Base-by-base conservation (phyloP, 257 asterid species). In the Fraxinus cuspidata region DNA sequence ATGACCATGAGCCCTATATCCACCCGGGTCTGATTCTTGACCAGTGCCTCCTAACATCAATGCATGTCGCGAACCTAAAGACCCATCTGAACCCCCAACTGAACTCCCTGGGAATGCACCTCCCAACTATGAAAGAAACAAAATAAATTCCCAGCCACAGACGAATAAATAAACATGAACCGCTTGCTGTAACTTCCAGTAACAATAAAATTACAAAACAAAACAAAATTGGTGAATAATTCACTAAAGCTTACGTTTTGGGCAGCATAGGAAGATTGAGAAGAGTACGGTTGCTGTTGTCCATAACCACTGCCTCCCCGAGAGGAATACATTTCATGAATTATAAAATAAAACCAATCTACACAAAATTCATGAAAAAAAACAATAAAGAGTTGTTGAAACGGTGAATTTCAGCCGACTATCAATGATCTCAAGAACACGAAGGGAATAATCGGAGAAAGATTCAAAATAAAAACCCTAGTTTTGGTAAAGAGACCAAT, bases 21-120 rank as follows among this genome's bases (percentile, higher is more conserved):
- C 91, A 76, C 92, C 79, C 80, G 77, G 77, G 74, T 89, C 94
- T 13, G 87, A 81, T 70, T 92, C 97, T 72, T 84, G 94, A 11
- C 81, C 79, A 21, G 80, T 80, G 70, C 85, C 85, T 29, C 92
- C 91, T 76, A 89, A 60, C 53, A 88, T 74, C 3, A 83, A 83
- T 5, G 84, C 81, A 70, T 85, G 90, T 23, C 83, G 85, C 16
- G 86, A 83, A 51, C 80, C 82, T 53, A 83, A 83, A 65, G 81
- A 34, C 74, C 90, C 84, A 49, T 87, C 90, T 40, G 83, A 35
- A 56, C 79, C 82, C 63, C 83, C 87, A 8, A 67, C 85, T 32
- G 90, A 78, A 63, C 83, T 83, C 28, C 74, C 85, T 0, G 88
- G 56, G 38, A 80, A 78, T 37, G 89, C 82, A 76, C 86, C 85